Evolutionary conservation across 768 basidiomycete species (phyloP).

Genomic region (Coprinopsis cinerea): DNA sequence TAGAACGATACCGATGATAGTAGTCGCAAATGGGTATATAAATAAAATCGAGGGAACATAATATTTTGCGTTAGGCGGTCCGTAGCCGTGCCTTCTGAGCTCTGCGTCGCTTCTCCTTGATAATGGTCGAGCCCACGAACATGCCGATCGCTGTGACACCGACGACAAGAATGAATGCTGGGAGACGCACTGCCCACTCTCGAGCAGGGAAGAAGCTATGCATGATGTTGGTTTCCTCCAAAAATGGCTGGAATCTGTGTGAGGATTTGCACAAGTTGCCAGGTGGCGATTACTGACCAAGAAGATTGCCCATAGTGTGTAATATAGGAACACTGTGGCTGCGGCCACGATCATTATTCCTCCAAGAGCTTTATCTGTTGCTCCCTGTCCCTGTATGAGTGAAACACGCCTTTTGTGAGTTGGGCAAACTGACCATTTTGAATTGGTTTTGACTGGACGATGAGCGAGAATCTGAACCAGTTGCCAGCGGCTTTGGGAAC

Average conservation of each 20-base stretch:
- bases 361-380: slow-evolving; percentile 78
- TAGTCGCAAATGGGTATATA: slow-evolving; percentile 4
- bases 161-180: slow-evolving; percentile 73
- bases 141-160: slow-evolving; percentile 76
- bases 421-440: neutral
- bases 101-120: slow-evolving; percentile 68
- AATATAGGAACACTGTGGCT: slow-evolving; percentile 76
- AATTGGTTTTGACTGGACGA: neutral
- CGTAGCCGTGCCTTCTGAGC: slow-evolving; percentile 57
- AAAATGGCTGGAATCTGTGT: slow-evolving; percentile 58
- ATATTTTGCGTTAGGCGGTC: slow-evolving; percentile 39
- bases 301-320: slow-evolving; percentile 87
- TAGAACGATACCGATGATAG: slow-evolving; percentile 6
- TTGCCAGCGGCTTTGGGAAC: neutral
- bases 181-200: slow-evolving; percentile 89
- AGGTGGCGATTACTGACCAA: slow-evolving; percentile 46
- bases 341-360: slow-evolving; percentile 76
- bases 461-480: slow-evolving; percentile 1
- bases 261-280: slow-evolving; percentile 6
- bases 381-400: slow-evolving; percentile 40
- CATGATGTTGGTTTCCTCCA: slow-evolving; percentile 66
- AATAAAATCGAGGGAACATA: neutral
- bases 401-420: neutral
- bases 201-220: slow-evolving; percentile 79
- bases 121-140: slow-evolving; percentile 73